A percentile compares a stretch with the other conserved stretches of the same genome.
Conservation (phyloP, 257 asterid genomes). For the Euphrasia confusa region DNA sequence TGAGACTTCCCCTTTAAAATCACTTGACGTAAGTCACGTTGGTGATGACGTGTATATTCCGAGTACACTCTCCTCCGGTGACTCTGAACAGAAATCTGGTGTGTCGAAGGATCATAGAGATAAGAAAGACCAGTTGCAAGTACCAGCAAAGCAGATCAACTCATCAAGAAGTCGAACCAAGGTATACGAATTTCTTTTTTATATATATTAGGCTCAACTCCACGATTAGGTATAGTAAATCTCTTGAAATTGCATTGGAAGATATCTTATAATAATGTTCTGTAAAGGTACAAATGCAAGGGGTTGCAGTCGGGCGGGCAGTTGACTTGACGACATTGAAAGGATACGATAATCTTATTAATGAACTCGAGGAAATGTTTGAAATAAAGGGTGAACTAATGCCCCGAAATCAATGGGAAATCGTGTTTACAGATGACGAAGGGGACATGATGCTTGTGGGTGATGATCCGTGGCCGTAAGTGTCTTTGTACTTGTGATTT, state of each 20-base stretch:
- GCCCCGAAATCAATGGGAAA: constrained; percentile 69
- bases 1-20: constrained; percentile 33
- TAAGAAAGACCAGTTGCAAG: constrained; percentile 39
- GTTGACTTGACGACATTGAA: constrained; percentile 68
- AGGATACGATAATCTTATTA: constrained; percentile 69
- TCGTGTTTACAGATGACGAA: constrained; percentile 84
- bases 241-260: constrained; percentile 5
- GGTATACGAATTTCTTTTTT: constrained; percentile 39
- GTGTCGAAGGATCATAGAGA: constrained; percentile 52
- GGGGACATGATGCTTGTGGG: constrained; percentile 98
- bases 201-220: neutral
- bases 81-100: constrained; percentile 64
- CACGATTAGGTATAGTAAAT: neutral
- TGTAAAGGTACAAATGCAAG: constrained; percentile 95
- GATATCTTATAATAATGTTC: constrained; percentile 1
- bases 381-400: constrained; percentile 75
- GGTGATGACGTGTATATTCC: constrained; percentile 34
- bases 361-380: constrained; percentile 82
- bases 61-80: constrained; percentile 38
- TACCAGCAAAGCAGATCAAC: constrained; percentile 40
- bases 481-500: neutral
- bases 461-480: constrained; percentile 99
- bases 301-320: constrained; percentile 91
- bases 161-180: constrained; percentile 85
- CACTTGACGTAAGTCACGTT: constrained; percentile 25